phyloP scores from a whole-genome alignment of 164 flowering plant genomes.

The Stephania cephalantha region DNA sequence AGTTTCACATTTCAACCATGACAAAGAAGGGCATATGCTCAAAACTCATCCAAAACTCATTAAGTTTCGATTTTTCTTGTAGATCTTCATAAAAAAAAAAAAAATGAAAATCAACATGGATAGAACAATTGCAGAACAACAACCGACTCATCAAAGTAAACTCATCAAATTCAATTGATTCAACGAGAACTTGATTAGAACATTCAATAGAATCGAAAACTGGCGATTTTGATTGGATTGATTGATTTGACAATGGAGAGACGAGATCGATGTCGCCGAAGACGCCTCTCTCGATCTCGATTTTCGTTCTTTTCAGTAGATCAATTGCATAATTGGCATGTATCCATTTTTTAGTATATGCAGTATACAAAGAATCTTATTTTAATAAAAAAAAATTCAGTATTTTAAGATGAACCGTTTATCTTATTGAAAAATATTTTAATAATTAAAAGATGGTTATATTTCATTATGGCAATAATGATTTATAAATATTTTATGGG shows the following conservation, averaged over 20 bases:
- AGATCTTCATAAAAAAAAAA: background rate
- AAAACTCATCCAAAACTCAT: background rate
- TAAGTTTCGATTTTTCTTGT: background rate
- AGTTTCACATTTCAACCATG: conserved; percentile 18
- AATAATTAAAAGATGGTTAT: no score
- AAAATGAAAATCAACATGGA: background rate
- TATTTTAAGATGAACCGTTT: no score
- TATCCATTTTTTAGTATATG: no score
- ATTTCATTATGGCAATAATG: no score
- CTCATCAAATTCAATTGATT: no score
- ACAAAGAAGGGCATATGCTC: background rate
- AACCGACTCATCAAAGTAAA: background rate
- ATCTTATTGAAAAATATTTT: no score
- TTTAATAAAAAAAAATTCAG: no score
- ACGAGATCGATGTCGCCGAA: background rate
- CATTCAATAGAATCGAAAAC: background rate
- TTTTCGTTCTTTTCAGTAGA: no score
- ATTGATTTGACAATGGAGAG: background rate
- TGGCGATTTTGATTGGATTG: background rate
- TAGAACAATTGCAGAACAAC: background rate
- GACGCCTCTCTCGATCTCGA: background rate
- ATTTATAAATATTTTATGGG: no score
- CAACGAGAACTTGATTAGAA: background rate
- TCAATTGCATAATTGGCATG: no score
- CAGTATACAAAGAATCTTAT: no score